Evolutionary conservation across 2,329 filamentous ascomycete genomes (phyloP).

Genomic region (Phoma sp.): DNA sequence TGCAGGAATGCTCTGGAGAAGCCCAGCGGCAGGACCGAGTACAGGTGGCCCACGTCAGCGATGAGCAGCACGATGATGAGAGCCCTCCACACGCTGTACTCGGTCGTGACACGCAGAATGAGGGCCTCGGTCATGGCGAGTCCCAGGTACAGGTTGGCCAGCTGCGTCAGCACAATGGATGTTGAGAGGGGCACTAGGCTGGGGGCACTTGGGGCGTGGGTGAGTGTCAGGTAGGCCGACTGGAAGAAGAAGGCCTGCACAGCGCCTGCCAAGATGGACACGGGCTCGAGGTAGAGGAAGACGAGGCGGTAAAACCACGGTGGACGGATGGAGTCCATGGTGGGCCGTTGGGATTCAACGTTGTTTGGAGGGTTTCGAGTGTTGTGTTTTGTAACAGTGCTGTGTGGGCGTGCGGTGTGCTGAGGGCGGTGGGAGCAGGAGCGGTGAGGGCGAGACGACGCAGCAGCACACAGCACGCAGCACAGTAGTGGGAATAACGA

Average conservation of each 20-base stretch:
- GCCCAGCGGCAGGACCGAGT: constrained; percentile 67
- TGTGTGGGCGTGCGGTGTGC: background rate
- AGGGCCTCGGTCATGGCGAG: constrained; percentile 80
- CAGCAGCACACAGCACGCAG: background rate
- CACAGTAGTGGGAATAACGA: background rate
- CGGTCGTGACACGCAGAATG: constrained; percentile 71
- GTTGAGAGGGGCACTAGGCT: constrained; percentile 63
- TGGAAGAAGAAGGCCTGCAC: constrained; percentile 60
- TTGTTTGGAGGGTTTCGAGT: constrained; percentile 23
- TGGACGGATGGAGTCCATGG: no score
- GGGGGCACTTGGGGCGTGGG: constrained; percentile 62
- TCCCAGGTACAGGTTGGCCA: constrained; percentile 79
- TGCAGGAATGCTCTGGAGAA: constrained; percentile 66
- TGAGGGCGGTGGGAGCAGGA: background rate
- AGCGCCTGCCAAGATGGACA: constrained; percentile 61
- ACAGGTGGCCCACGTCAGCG: constrained; percentile 79
- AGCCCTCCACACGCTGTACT: constrained; percentile 72
- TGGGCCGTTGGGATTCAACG: no score
- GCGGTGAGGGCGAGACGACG: constrained; percentile 5
- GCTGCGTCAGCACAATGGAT: constrained; percentile 72
- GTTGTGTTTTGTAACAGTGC: constrained; percentile 7
- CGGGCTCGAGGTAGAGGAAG: constrained; percentile 75
- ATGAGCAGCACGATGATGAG: constrained; percentile 72
- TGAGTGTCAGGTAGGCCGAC: constrained; percentile 67
- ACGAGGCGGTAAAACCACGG: constrained; percentile 71